A percentile compares a stretch with the other conserved stretches of the same genome.
Conservation (phyloP, 1,139 yeast species). For the Saccharomyces uvarum region DNA sequence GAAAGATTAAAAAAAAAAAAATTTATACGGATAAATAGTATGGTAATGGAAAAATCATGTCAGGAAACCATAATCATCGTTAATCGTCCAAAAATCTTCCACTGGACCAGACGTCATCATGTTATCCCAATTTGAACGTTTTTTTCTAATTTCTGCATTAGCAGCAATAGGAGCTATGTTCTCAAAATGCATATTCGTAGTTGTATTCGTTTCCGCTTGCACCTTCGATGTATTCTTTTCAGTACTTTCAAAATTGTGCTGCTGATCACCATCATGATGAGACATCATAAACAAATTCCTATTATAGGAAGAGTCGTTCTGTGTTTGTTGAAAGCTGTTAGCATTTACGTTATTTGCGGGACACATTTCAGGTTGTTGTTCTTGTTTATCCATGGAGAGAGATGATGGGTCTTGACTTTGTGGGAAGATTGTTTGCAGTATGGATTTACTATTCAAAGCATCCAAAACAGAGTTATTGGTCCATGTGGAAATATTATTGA, state of each 20-base stretch:
- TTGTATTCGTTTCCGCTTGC: background rate
- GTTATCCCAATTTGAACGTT: background rate
- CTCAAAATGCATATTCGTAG: background rate
- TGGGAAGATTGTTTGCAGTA: background rate
- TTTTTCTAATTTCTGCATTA: background rate
- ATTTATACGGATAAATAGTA: background rate
- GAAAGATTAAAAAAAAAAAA: background rate
- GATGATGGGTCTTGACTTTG: background rate
- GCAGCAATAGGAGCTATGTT: slow-evolving; percentile 3
- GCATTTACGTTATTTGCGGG: background rate
- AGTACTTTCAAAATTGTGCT: slow-evolving; percentile 17
- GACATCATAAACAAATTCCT: background rate
- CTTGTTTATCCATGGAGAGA: background rate
- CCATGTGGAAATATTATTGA: slow-evolving; percentile 55
- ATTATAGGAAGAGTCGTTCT: background rate
- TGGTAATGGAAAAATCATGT: slow-evolving; percentile 21
- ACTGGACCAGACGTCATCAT: slow-evolving; percentile 25
- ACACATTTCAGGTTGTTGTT: background rate
- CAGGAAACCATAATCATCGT: slow-evolving; percentile 39
- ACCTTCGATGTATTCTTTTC: slow-evolving; percentile 28
- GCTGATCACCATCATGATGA: background rate
- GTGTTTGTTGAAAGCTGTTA: background rate
- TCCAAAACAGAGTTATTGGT: slow-evolving; percentile 33
- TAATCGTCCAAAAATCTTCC: slow-evolving; percentile 40
- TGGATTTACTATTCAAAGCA: slow-evolving; percentile 11